phyloP scores from a whole-genome alignment of 306 rosid species.

The Rosa chinensis region DNA sequence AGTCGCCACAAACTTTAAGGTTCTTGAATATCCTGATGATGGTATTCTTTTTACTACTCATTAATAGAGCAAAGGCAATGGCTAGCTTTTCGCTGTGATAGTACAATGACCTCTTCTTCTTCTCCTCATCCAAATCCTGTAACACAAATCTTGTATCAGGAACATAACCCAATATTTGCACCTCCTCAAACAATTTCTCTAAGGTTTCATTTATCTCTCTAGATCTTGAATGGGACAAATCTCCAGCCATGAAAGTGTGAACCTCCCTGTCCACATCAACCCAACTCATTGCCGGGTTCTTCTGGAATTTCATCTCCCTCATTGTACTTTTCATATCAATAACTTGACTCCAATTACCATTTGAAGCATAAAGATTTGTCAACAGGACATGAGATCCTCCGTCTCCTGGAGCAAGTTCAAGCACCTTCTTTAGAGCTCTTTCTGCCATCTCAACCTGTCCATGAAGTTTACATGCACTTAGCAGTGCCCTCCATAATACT shows the following conservation, averaged over 20 bases:
- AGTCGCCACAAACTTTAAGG: constrained; percentile 72
- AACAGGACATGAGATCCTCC: constrained; percentile 59
- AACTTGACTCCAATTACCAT: constrained; percentile 67
- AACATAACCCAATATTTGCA: constrained; percentile 46
- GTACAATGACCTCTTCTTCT: constrained; percentile 46
- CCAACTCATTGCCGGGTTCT: constrained; percentile 67
- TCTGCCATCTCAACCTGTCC: constrained; percentile 67
- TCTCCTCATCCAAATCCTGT: constrained; percentile 59
- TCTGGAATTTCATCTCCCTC: constrained; percentile 53
- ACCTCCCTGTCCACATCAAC: constrained; percentile 59
- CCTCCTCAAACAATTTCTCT: constrained; percentile 44
- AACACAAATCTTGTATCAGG: constrained; percentile 65
- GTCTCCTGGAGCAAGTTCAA: constrained; percentile 52
- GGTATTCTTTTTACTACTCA: constrained; percentile 44
- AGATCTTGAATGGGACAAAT: constrained; percentile 56
- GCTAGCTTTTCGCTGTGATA: constrained; percentile 73
- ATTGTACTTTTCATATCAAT: constrained; percentile 60
- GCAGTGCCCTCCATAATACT: constrained; percentile 67
- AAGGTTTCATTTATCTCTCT: constrained; percentile 39
- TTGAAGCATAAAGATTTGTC: constrained; percentile 65
- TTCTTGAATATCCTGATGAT: constrained; percentile 61
- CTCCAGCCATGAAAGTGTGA: constrained; percentile 77
- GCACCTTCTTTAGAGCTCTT: constrained; percentile 43
- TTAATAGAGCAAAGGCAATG: constrained; percentile 58
- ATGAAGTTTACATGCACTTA: constrained; percentile 54